A percentile compares a stretch with the other conserved stretches of the same genome.
Conservation (phyloP, 2,329 filamentous ascomycete species). For the Hymenoscyphus albidus region DNA sequence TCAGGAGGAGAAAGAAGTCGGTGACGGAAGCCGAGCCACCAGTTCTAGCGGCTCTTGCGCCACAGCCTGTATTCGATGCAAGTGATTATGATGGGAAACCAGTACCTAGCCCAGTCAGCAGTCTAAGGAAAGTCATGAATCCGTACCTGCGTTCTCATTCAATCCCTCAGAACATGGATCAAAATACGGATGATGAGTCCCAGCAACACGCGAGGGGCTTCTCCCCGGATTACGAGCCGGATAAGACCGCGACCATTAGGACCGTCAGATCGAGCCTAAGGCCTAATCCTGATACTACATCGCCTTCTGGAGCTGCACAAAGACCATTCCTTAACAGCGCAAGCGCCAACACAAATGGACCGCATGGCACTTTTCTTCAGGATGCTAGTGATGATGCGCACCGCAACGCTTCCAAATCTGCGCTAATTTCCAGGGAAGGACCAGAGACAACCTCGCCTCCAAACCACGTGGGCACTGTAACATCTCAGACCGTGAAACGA, state of each 20-base stretch:
- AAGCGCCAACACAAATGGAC: slow-evolving; percentile 13
- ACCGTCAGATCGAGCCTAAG: slow-evolving; percentile 51
- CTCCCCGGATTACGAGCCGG: slow-evolving; percentile 71
- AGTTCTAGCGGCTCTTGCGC: slow-evolving; percentile 50
- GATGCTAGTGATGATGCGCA: slow-evolving; percentile 47
- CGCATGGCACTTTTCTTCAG: slow-evolving; percentile 46
- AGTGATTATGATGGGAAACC: slow-evolving; percentile 26
- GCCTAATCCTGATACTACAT: slow-evolving; percentile 17
- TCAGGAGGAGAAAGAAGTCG: slow-evolving; percentile 89
- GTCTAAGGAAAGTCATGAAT: slow-evolving; percentile 81
- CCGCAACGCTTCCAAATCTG: slow-evolving; percentile 29
- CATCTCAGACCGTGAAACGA: slow-evolving; percentile 23
- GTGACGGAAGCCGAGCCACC: slow-evolving; percentile 58
- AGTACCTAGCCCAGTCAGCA: slow-evolving; percentile 64
- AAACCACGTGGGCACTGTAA: slow-evolving; percentile 7
- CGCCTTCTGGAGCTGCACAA: slow-evolving; percentile 18
- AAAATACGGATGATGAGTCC: slow-evolving; percentile 26
- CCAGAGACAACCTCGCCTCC: slow-evolving; percentile 12
- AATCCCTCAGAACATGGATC: slow-evolving; percentile 23
- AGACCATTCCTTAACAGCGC: slow-evolving; percentile 17
- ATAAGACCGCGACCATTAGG: slow-evolving; percentile 67
- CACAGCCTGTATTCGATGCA: slow-evolving; percentile 36
- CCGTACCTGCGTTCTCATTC: slow-evolving; percentile 58
- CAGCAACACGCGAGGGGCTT: slow-evolving; percentile 51
- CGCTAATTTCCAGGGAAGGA: slow-evolving; percentile 11